Conservation (phyloP, 495 filamentous ascomycete genomes). For the Mytilinidion resinicola region DNA sequence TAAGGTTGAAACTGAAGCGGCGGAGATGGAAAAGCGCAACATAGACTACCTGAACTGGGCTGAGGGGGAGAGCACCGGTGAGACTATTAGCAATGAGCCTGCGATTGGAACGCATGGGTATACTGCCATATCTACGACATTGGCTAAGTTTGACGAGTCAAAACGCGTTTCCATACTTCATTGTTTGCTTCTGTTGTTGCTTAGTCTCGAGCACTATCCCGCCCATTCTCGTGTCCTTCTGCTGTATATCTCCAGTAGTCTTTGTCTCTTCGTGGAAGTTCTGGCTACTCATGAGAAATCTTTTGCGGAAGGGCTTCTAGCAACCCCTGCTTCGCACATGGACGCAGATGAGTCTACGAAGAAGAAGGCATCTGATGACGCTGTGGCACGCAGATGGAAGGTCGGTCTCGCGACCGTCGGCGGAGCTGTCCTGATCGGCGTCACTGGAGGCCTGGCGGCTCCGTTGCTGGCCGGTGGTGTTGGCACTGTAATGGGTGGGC, state of each 20-base stretch:
- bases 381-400: slow-evolving; percentile 66
- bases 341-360: slow-evolving; percentile 27
- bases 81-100: background rate
- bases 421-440: slow-evolving; percentile 67
- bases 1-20: slow-evolving; percentile 11
- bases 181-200: slow-evolving; percentile 63
- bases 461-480: slow-evolving; percentile 77
- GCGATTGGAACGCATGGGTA: slow-evolving; percentile 21
- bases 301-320: slow-evolving; percentile 32
- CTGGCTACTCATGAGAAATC: slow-evolving; percentile 67
- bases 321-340: slow-evolving; percentile 26
- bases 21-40: slow-evolving; percentile 9
- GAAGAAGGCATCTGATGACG: slow-evolving; percentile 55
- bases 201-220: slow-evolving; percentile 76
- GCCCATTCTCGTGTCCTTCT: slow-evolving; percentile 71
- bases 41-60: background rate
- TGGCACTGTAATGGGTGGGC: slow-evolving; percentile 71
- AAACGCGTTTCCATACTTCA: slow-evolving; percentile 46
- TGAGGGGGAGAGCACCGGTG: background rate
- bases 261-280: slow-evolving; percentile 57
- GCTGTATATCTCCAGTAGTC: slow-evolving; percentile 59
- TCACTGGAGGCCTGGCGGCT: slow-evolving; percentile 76
- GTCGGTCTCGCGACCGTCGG: slow-evolving; percentile 75
- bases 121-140: slow-evolving; percentile 42
- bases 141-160: slow-evolving; percentile 37